Evolutionary conservation across 2,329 filamentous ascomycete genomes (phyloP), one percentile per base, ranked within the genome.

Genomic region (Calonectria pseudoturangicola): DNA sequence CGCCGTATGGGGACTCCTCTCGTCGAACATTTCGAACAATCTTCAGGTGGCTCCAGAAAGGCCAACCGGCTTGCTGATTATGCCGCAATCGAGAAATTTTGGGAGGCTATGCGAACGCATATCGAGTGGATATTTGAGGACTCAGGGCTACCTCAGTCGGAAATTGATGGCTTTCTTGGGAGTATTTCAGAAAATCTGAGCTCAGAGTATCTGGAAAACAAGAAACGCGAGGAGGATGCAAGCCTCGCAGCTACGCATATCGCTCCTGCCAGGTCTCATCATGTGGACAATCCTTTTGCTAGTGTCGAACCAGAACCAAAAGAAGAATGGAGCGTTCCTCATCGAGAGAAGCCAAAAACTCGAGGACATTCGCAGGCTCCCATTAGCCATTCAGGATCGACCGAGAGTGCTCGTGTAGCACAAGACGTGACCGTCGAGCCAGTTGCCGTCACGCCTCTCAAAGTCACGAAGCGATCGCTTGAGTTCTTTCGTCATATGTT

Each of bases 401-500:
- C 10, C 15, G n/a, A 10, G 5, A 16, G 8, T 2, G n/a, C 1
- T 13, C 6, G 30, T 7, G 54, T 4, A 25, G n/a, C 12, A 36
- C 30, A 2, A 3, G 13, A 21, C 13, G 18, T 0, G 1, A 18
- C 12, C 13, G n/a, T 13, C 16, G n/a, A 30, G 28, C 39, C 28
- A 2, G 12, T 45, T 7, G 18, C 30, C 16, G 8, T 13, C 4
- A 33, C 39, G 5, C 28, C 39, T 6, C 27, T 67, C 36, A n/a
- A 6, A 18, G 50, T 58, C 8, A 68, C 18, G n/a, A 51, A 51
- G 21, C 13, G 62, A 43, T 68, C 54, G n/a, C 30, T 69, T 2
- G 25, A 48, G 2, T 27, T 70, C 4, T 72, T 74, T 60, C 54
- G 41, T n/a, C 39, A 70, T 18, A 70, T 70, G 36, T 70, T 72